phyloP scores from a whole-genome alignment of 305 asterid species.

The Solanum hybrid region DNA sequence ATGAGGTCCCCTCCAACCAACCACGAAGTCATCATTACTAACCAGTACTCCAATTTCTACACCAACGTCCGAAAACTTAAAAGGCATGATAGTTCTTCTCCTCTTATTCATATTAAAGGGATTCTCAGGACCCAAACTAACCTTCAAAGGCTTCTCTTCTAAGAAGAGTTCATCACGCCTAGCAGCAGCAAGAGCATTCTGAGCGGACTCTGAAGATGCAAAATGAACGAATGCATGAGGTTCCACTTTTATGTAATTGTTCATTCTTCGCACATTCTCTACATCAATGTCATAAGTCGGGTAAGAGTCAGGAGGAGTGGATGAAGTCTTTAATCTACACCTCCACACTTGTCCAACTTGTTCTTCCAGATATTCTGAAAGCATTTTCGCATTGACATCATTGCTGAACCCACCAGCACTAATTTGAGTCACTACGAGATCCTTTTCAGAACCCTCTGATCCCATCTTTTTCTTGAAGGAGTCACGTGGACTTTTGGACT shows the following conservation, averaged over 20 bases:
- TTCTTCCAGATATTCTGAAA: constrained; percentile 49
- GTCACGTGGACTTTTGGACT: neutral
- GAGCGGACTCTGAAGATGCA: constrained; percentile 43
- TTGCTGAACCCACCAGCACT: constrained; percentile 63
- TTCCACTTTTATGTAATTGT: constrained; percentile 46
- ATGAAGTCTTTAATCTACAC: constrained; percentile 89
- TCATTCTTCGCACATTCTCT: constrained; percentile 22
- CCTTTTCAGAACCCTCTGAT: constrained; percentile 28
- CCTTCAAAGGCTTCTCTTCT: constrained; percentile 33
- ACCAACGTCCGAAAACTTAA: constrained; percentile 36
- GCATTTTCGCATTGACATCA: constrained; percentile 53
- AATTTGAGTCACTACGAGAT: constrained; percentile 59
- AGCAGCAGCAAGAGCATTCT: constrained; percentile 50
- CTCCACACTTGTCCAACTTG: constrained; percentile 67
- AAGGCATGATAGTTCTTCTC: constrained; percentile 56
- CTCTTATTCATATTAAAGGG: constrained; percentile 54
- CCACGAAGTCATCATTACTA: constrained; percentile 49
- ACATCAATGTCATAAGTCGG: constrained; percentile 45
- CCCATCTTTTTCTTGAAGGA: constrained; percentile 28
- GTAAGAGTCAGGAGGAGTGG: constrained; percentile 70
- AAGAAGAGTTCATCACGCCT: constrained; percentile 39
- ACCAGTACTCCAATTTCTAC: constrained; percentile 57
- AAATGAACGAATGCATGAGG: constrained; percentile 93
- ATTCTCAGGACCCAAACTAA: constrained; percentile 75
- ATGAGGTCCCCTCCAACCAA: constrained; percentile 66